Base-by-base conservation (phyloP, 129 eudicot genomes). In the Centella asiatica region DNA sequence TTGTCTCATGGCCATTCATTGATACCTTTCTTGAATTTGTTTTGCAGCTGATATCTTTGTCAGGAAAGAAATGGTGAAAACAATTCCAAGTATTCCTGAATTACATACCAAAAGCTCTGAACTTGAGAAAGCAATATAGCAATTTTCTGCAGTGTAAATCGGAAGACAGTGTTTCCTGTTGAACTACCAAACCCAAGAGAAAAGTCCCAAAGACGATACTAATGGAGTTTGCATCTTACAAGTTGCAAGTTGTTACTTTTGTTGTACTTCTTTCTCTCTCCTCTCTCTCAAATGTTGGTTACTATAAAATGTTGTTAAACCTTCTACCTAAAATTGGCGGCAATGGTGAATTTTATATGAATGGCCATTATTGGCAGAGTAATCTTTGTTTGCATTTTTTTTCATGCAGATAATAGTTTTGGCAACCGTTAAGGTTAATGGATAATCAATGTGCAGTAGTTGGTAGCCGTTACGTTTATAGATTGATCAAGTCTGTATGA, bases 11-110 rank as follows among this genome's bases (percentile, higher is more conserved):
- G 54, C 37, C 37, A 33, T 46, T 10, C 36, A 4, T 44, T 57
- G 60, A 71, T 69, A 24, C 31, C 0, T 49, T 50, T 25, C 44
- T 58, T n/a, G n/a, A 42, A 48, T 54, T 60, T 13, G 17, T 17
- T 66, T 68, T 68, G 78, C 85, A 85, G 94, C 81, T 84, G 57
- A 44, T 79, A 51, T 80, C 84, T 72, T 29, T 80, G 52, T 74
- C 84, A 1, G 82, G 77, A 67, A 74, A 76, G 44, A 78, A 76
- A 40, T 78, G 81, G 81, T 50, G 75, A 69, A 68, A 67, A 56
- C 72, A 68, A 55, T 37, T 66, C 39, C 34, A 49, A 23, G 12
- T 33, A 26, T 50, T 62, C 57, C 60, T 15, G 15, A 15, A 17
- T 36, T 51, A 24, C 6, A 51, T 37, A 0, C 9, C 33, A 48